Conservation (phyloP, 768 basidiomycete species). For the Melanogaster broomeanus region DNA sequence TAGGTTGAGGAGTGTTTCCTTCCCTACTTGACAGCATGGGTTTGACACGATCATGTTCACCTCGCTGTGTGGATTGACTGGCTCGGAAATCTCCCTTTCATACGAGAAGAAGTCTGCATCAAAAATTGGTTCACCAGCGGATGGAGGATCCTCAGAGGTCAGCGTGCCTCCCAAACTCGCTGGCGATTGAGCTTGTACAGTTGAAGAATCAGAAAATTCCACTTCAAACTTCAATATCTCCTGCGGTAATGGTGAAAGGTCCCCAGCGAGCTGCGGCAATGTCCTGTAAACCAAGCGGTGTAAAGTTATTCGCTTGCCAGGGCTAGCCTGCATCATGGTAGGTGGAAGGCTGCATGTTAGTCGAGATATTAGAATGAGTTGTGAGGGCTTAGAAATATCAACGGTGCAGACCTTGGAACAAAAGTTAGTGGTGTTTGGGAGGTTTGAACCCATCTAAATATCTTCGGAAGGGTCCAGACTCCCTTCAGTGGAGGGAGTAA, state of each 20-base stretch:
- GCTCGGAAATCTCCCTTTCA: background rate
- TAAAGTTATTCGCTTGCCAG: slow-evolving; percentile 34
- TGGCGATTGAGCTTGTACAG: background rate
- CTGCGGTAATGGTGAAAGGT: slow-evolving; percentile 5
- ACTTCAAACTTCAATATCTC: slow-evolving; percentile 44
- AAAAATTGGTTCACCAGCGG: background rate
- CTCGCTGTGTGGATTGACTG: background rate
- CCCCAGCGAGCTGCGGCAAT: slow-evolving; percentile 17
- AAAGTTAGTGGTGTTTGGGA: slow-evolving; percentile 41
- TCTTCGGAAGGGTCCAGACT: slow-evolving; percentile 38
- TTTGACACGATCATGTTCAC: background rate
- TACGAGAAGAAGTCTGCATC: background rate
- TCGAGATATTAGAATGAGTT: background rate
- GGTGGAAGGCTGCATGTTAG: slow-evolving; percentile 39
- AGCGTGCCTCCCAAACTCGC: background rate
- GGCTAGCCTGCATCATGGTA: slow-evolving; percentile 31
- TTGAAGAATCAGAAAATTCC: slow-evolving; percentile 17
- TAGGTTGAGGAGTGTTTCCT: slow-evolving; percentile 44
- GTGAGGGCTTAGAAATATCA: background rate
- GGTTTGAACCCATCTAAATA: slow-evolving; percentile 47
- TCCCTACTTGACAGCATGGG: slow-evolving; percentile 37
- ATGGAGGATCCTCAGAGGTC: background rate
- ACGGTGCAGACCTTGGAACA: slow-evolving; percentile 47
- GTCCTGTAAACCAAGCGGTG: slow-evolving; percentile 53
- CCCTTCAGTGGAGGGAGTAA: slow-evolving; percentile 53